Base-by-base conservation (phyloP, 805 yeast species). In the Candida chilensis region DNA sequence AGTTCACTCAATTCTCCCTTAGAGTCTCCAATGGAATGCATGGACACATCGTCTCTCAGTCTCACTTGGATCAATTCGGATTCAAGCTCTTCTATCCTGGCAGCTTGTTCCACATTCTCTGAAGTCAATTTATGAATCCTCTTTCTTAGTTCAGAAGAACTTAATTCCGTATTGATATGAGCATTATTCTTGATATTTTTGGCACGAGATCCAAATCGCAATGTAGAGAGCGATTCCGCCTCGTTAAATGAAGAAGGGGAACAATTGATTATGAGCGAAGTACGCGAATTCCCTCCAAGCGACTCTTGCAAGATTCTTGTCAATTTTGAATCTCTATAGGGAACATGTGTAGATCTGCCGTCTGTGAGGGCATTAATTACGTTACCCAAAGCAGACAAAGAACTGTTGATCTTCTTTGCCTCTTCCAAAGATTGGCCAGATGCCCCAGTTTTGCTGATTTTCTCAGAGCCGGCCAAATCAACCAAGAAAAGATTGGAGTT, bases 401-500 rank as follows among this genome's bases (percentile, higher is more conserved):
- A 82, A 26, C 75, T 67, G 51, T 87, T 88, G 42, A 87, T 81
- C 37, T 79, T 83, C 44, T 82, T 82, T 1, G 94, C 86, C 42
- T 87, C 96, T 46, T 85, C 88, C 5, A 82, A 56, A 2, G 78
- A 66, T 40, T 74, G 74, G 1, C 92, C 92, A 0, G 72, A 52
- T 1, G 88, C 90, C 3, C 92, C 90, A 0, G 92, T 74, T 38
- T 76, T 79, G 34, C 75, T 74, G 22, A 78, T 74, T 48, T 77
- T 82, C 50, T 88, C 95, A 15, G 90, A 78, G 5, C 95, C 95
- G 0, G 95, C 95, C 38, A 86, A 62, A 54, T 86, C 96, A 9
- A 85, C 90, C 21, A 86, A 52, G 42, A 77, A 80, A 36, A 86
- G 60, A 35, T 71, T 74, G 4, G 87, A 78, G 22, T 66, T 60